phyloP scores from a whole-genome alignment of 345 rosid genomes.

The Bretschneidera sinensis region DNA sequence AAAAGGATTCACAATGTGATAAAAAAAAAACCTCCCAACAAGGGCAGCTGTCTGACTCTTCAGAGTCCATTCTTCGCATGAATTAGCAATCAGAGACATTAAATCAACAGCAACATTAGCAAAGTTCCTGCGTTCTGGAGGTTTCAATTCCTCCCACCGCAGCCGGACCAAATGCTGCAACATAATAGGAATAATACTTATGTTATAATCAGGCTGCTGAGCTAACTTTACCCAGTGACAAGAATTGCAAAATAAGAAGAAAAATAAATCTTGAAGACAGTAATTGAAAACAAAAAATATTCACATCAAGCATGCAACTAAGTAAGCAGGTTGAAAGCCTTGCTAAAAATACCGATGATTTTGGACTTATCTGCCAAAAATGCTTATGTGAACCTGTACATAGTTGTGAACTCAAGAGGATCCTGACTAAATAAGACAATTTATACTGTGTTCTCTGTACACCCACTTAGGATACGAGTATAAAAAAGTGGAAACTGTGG shows the following conservation, averaged over 20 bases:
- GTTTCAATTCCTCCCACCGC: constrained; percentile 87
- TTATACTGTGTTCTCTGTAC: too few species aligned
- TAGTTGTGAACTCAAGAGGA: not conserved
- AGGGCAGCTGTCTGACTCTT: constrained; percentile 96
- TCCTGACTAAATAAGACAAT: not conserved
- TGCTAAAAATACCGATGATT: not conserved
- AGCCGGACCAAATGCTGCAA: constrained; percentile 85
- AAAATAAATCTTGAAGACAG: not conserved
- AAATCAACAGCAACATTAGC: constrained; percentile 74
- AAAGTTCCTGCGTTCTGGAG: constrained; percentile 67
- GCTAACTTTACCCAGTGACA: too few species aligned
- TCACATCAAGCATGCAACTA: not conserved
- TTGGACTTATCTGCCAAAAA: not conserved
- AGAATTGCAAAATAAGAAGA: too few species aligned
- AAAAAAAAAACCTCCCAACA: constrained; percentile 84
- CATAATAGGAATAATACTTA: constrained; percentile 4
- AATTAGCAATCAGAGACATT: constrained; percentile 74
- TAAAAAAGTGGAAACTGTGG: too few species aligned
- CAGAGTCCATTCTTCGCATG: constrained; percentile 82
- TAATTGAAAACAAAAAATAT: not conserved
- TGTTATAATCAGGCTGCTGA: not conserved
- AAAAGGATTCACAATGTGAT: too few species aligned
- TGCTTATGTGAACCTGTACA: not conserved
- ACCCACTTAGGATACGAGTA: too few species aligned
- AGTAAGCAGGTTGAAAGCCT: not conserved